phyloP scores from a whole-genome alignment of 2,329 filamentous ascomycete species.

The Graphiopsis chlorocephala region DNA sequence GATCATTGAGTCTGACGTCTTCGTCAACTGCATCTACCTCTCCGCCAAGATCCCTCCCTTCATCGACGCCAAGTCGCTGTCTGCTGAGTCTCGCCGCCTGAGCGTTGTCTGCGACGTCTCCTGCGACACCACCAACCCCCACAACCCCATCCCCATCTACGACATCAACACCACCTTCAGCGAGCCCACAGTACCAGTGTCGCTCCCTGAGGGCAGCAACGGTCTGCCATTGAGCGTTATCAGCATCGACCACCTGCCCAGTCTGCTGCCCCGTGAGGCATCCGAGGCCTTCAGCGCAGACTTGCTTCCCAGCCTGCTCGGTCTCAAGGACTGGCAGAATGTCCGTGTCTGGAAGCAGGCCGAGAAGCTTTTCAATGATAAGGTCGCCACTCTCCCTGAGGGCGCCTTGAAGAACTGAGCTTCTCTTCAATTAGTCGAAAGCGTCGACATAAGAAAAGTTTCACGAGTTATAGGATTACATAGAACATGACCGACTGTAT shows the following conservation, averaged over 20 bases:
- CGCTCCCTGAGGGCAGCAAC: conserved; percentile 54
- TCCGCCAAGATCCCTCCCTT: conserved; percentile 76
- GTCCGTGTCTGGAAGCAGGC: conserved; percentile 81
- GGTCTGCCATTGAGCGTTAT: conserved; percentile 69
- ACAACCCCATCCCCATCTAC: conserved; percentile 79
- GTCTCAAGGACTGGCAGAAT: conserved; percentile 71
- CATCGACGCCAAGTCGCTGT: conserved; percentile 67
- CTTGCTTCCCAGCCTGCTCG: conserved; percentile 72
- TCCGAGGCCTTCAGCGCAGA: conserved; percentile 80
- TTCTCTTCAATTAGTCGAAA: conserved; percentile 2
- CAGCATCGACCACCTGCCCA: conserved; percentile 81
- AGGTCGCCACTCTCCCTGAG: conserved; percentile 67
- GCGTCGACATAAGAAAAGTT: not conserved
- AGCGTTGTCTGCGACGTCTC: conserved; percentile 69
- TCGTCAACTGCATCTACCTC: conserved; percentile 87
- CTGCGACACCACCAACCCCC: conserved; percentile 70
- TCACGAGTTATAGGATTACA: conserved; percentile 9
- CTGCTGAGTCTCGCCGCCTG: conserved; percentile 66
- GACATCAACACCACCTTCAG: conserved; percentile 80
- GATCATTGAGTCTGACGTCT: conserved; percentile 46
- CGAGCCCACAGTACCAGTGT: conserved; percentile 78
- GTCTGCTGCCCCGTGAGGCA: conserved; percentile 79
- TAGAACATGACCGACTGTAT: conserved; percentile 6
- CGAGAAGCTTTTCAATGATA: conserved; percentile 79
- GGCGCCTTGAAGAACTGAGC: conserved; percentile 22